Conservation (phyloP, 805 yeast species). For the Kluyveromyces siamensis region DNA sequence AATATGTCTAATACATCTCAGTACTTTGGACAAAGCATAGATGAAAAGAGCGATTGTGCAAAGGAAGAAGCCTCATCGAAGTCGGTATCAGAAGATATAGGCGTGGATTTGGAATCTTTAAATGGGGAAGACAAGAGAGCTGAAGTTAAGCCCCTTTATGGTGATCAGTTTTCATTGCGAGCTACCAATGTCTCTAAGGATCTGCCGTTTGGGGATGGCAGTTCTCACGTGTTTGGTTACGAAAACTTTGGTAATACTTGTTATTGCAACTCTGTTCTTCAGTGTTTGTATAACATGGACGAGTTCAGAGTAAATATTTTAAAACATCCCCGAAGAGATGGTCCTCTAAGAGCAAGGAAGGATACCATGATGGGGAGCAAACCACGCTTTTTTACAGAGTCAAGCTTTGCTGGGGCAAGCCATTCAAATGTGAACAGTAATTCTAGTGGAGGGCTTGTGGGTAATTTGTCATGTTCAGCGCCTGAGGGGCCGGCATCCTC, state of each 20-base stretch:
- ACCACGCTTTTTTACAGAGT: conserved; percentile 24
- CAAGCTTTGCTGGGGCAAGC: conserved; percentile 15
- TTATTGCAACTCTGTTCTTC: conserved; percentile 87
- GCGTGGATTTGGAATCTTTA: not conserved
- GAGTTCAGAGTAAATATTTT: conserved; percentile 54
- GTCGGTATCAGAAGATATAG: not conserved
- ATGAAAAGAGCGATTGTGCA: not conserved
- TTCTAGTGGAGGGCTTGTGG: not conserved
- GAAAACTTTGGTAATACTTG: conserved; percentile 89
- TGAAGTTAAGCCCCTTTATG: not conserved
- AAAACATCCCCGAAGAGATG: conserved; percentile 36
- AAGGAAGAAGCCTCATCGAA: not conserved
- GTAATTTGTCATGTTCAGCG: not conserved
- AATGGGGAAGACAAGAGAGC: not conserved
- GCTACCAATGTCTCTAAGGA: not conserved
- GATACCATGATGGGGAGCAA: conserved; percentile 32
- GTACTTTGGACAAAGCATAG: not conserved
- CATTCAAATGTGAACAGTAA: not conserved
- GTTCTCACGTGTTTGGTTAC: conserved; percentile 65
- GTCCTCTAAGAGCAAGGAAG: conserved; percentile 31
- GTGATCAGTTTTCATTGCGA: not conserved
- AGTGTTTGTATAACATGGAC: conserved; percentile 70
- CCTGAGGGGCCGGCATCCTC: not conserved
- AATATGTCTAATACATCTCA: not conserved
- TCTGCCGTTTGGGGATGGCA: conserved; percentile 57